These are phyloP conservation scores for Durusdinium trenchii DNA, from an alignment of 73 alveolate species.

Conservation along the genomic window DNA sequence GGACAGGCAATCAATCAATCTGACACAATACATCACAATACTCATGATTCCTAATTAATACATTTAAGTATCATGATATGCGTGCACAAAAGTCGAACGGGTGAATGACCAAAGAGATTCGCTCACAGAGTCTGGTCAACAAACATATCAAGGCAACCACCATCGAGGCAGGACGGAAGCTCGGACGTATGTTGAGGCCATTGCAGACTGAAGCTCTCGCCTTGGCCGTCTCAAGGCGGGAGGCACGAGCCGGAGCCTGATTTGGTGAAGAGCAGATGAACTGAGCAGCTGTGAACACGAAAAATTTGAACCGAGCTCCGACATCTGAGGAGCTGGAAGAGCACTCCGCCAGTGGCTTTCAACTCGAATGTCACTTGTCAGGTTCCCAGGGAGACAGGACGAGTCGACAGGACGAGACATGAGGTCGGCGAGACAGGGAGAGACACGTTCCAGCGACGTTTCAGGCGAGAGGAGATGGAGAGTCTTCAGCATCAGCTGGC, in stretches of 20 bases:
- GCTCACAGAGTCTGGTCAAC: too few species aligned
- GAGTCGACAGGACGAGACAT: not conserved
- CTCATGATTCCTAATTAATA: too few species aligned
- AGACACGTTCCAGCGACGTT: not conserved
- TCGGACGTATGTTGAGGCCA: too few species aligned
- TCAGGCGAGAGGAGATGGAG: constrained; percentile 2
- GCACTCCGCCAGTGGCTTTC: constrained; percentile 29
- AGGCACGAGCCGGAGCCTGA: constrained; percentile 34
- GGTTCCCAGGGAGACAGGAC: not conserved
- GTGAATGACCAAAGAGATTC: too few species aligned
- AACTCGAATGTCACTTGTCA: not conserved
- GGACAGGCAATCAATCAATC: too few species aligned
- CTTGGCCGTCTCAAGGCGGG: constrained; percentile 33
- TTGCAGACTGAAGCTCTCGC: constrained; percentile 33
- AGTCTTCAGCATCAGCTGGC: not conserved
- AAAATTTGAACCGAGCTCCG: not conserved
- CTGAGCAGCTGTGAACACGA: not conserved
- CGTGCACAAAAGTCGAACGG: too few species aligned
- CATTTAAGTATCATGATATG: too few species aligned
- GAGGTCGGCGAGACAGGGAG: not conserved
- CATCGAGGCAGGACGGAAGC: too few species aligned
- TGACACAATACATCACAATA: too few species aligned
- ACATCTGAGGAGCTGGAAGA: constrained; percentile 19
- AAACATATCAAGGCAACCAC: too few species aligned
- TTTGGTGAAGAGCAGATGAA: too few species aligned